These are phyloP conservation scores for Lachnellula occidentalis DNA, from an alignment of 2,329 filamentous ascomycete species.

Conservation along the genomic window DNA sequence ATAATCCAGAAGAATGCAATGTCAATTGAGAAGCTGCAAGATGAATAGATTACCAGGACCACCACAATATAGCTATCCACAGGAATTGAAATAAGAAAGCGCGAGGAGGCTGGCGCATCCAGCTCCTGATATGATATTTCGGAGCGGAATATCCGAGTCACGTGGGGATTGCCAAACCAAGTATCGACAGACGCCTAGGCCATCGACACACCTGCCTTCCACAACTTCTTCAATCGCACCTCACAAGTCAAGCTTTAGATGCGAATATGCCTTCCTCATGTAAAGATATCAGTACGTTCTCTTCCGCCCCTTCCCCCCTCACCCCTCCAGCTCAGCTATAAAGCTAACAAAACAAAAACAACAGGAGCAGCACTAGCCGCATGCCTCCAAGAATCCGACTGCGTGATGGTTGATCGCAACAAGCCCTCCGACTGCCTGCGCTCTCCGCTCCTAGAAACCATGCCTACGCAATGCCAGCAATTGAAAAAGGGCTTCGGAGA, in stretches of 20 bases:
- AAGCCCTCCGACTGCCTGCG: constrained; percentile 83
- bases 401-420: constrained; percentile 88
- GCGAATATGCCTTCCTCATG: constrained; percentile 82
- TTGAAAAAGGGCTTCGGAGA: constrained; percentile 89
- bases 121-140: not conserved
- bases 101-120: no score
- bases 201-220: not conserved
- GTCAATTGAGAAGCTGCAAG: no score
- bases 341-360: constrained; percentile 3
- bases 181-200: no score
- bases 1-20: no score
- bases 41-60: no score
- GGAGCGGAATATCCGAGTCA: constrained; percentile 1
- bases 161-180: no score
- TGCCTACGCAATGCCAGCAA: constrained; percentile 86
- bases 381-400: constrained; percentile 95
- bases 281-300: constrained; percentile 81
- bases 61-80: no score
- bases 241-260: not conserved
- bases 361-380: constrained; percentile 84
- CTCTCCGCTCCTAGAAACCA: constrained; percentile 70
- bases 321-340: constrained; percentile 3
- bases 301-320: not conserved
- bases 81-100: no score
- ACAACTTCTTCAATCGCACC: not conserved